Base-by-base conservation (phyloP, 1,284 basidiomycete species). In the Ustilago crameri region DNA sequence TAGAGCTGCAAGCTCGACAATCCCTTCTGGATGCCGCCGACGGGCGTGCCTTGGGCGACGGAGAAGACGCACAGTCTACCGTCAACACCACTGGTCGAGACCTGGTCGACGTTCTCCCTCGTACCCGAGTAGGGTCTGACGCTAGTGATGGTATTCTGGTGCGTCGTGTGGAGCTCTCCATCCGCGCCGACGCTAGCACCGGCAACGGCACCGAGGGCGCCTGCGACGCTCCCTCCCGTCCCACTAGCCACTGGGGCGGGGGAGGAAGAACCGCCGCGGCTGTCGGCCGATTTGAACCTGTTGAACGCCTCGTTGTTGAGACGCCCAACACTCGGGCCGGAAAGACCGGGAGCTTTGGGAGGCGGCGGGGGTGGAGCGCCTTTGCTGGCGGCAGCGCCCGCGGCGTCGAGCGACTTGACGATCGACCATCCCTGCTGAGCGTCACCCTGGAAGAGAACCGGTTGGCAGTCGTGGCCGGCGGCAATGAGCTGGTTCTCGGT, bases 71-170 rank as follows among this genome's bases (percentile, higher is more conserved):
- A 93, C 62, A 99, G 85, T 77, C 91, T 91, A 5, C 96, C 96
- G 85, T 98, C 96, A 26, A 95, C 92, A 9, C 94, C 96, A n/a
- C 90, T 91, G 17, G 95, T 97, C 82, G 91, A 93, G 59, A 99
- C 90, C 75, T 88, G 88, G 45, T 86, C 87, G 8, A 97, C 90
- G 3, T 87, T 84, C 0, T 22, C 55, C 1, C 63, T 76, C 5
- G 30, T 17, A 0, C 88, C 89, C 20, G 86, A 50, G 66, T 72
- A 81, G 2, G 71, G 46, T 8, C 81, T 61, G 10, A 83, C 69
- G 40, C 66, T 90, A n/a, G 94, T 98, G 84, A 99, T 98, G 41
- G 95, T 96, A 86, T 98, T 99, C 87, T 98, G 95, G 84, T 98
- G 96, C 41, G 96, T 88, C 3, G 95, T 82, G 63, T 82, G 79